Percentiles rank a stretch among this genome's conserved stretches.
Evolutionary conservation across 768 basidiomycete genomes (phyloP).

Genomic region (Boletellus sp.): DNA sequence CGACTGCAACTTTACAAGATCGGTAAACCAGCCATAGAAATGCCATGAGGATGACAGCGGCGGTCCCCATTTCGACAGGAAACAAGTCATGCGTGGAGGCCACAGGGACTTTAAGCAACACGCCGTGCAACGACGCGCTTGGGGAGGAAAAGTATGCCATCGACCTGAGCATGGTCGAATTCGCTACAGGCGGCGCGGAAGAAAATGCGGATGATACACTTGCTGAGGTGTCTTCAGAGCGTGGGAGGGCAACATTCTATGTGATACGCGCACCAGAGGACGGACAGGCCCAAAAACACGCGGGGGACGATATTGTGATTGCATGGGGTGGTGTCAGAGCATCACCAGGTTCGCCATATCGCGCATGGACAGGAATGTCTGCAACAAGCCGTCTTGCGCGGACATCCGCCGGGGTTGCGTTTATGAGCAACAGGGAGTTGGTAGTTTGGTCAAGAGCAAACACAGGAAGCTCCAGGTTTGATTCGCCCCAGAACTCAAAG

Average conservation of each 20-base stretch:
- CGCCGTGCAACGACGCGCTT: conserved; percentile 3
- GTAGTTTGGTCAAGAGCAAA: conserved; percentile 29
- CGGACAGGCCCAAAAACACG: conserved; percentile 34
- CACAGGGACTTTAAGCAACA: conserved; percentile 29
- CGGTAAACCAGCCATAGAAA: conserved; percentile 34
- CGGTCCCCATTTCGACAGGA: conserved; percentile 37
- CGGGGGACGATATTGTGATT: conserved; percentile 25
- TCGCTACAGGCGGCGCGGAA: conserved; percentile 13
- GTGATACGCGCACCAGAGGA: conserved; percentile 17
- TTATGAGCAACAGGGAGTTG: conserved; percentile 32
- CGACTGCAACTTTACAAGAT: conserved; percentile 23
- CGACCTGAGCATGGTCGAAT: conserved; percentile 23
- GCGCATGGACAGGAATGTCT: conserved; percentile 42
- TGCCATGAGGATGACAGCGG: conserved; percentile 26
- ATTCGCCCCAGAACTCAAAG: conserved; percentile 35
- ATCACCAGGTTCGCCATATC: conserved; percentile 35
- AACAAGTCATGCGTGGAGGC: conserved; percentile 31
- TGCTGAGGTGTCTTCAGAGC: conserved; percentile 11
- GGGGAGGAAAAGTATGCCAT: conserved; percentile 16
- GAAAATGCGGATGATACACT: conserved; percentile 7
- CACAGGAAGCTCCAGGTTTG: conserved; percentile 44
- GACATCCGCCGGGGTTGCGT: conserved; percentile 15
- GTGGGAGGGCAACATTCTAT: background rate
- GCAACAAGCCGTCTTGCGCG: conserved; percentile 14
- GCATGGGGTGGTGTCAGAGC: conserved; percentile 11